Evolutionary conservation across 306 rosid genomes (phyloP).

Genomic region (Hippophae gyantsensis): DNA sequence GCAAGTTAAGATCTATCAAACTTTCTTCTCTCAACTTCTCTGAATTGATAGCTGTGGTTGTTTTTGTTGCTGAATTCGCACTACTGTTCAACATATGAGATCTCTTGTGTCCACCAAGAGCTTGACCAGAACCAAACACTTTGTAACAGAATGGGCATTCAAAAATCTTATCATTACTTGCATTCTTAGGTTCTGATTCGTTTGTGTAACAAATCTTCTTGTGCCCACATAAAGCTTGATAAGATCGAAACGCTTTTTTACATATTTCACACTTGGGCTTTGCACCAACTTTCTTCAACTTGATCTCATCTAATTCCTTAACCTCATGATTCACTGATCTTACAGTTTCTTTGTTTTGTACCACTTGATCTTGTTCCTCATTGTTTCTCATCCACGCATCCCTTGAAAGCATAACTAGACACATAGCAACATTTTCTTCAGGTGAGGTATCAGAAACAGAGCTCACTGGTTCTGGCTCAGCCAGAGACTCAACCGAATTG

Average conservation of each 20-base stretch:
- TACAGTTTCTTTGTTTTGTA: constrained; percentile 4
- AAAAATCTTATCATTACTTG: constrained; percentile 26
- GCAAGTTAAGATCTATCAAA: constrained; percentile 80
- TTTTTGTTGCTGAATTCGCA: not conserved
- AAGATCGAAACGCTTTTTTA: constrained; percentile 49
- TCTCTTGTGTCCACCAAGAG: constrained; percentile 91
- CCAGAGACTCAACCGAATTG: constrained; percentile 6
- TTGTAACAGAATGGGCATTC: constrained; percentile 63
- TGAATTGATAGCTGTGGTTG: not conserved
- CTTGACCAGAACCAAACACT: constrained; percentile 79
- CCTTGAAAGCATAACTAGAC: constrained; percentile 72
- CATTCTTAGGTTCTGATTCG: constrained; percentile 21
- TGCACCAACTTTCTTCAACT: constrained; percentile 21
- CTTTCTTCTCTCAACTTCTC: constrained; percentile 14
- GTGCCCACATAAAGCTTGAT: constrained; percentile 57
- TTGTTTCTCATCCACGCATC: constrained; percentile 40
- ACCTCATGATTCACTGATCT: constrained; percentile 5
- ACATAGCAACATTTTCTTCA: constrained; percentile 68
- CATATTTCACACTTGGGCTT: constrained; percentile 49
- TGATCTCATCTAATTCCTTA: constrained; percentile 22
- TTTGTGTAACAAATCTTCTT: constrained; percentile 30
- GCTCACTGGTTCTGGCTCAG: constrained; percentile 46
- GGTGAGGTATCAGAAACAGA: constrained; percentile 59
- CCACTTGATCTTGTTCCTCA: constrained; percentile 16
- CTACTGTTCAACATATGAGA: constrained; percentile 37